These are phyloP conservation scores for Candida bentonensis DNA, from an alignment of 805 yeast genomes.

Conservation along the genomic window DNA sequence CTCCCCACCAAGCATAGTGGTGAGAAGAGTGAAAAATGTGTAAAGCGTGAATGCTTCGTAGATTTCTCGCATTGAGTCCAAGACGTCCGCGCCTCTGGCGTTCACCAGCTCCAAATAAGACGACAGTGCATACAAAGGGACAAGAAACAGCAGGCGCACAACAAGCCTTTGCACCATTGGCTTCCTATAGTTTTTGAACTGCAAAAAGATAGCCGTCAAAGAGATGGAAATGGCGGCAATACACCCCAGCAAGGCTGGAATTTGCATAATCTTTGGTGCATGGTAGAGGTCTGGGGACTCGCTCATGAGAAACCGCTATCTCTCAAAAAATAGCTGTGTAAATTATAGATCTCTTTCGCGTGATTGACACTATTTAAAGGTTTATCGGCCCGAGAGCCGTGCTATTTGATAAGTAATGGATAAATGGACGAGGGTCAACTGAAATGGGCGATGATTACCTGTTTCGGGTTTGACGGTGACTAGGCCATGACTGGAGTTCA, in stretches of 20 bases:
- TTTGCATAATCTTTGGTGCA: neutral
- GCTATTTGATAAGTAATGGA: too few species aligned
- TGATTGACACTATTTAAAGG: too few species aligned
- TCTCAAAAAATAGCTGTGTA: too few species aligned
- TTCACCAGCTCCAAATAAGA: constrained; percentile 45
- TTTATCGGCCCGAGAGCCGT: too few species aligned
- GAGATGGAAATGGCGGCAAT: constrained; percentile 29
- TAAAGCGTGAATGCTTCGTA: constrained; percentile 95
- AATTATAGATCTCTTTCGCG: too few species aligned
- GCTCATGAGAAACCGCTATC: too few species aligned
- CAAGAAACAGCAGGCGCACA: constrained; percentile 66
- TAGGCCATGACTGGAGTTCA: too few species aligned
- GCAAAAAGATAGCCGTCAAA: constrained; percentile 32
- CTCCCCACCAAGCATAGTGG: constrained; percentile 85
- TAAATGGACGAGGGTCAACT: too few species aligned
- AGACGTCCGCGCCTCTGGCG: constrained; percentile 29
- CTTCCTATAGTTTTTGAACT: constrained; percentile 62
- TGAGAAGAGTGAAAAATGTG: constrained; percentile 74
- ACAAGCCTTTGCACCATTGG: constrained; percentile 80
- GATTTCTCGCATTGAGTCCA: constrained; percentile 74
- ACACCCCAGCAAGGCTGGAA: neutral
- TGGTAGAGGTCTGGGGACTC: too few species aligned
- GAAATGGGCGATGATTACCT: too few species aligned
- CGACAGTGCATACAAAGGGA: constrained; percentile 66
- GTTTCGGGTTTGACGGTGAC: too few species aligned